Base-by-base conservation (phyloP, 176 grass and related monocot species). In the Typha latifolia region DNA sequence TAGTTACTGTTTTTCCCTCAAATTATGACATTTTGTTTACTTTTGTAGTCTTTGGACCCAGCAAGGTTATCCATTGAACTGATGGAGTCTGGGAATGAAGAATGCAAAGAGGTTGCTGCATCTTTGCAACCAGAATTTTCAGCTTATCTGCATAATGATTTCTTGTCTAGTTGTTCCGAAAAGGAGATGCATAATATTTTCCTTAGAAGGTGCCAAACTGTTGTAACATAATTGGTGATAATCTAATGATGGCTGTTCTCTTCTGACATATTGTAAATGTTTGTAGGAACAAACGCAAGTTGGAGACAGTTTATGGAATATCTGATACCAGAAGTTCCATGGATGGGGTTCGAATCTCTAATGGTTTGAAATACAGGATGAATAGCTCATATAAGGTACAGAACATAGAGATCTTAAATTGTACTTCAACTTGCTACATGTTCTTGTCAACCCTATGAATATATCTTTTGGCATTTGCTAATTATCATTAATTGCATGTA, bases 21-120 rank as follows among this genome's bases (percentile, higher is more conserved):
- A 15, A n/a, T 19, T 19, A 56, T 56, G 14, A 59, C 53, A 59
- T 11, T 59, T 59, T 19, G n/a, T 59, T 59, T 19, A 19, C 14
- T 59, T 59, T 12, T 59, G 1, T 59, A 59, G 53, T 59, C 20
- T 59, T 16, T 16, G 20, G n/a, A 59, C 71, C 48, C 48, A 62
- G 21, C 14, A 62, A 5, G 12, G 37, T 16, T 32, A 26, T 15
- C 67, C 32, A 75, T 77, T 47, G 69, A 62, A 18, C 57, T 49
- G 29, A 2, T 31, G 0, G 48, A 81, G 12, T 61, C 55, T 22
- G 69, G 31, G n/a, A 8, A 22, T n/a, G 57, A 73, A 14, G 51
- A 72, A 7, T 15, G 24, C 29, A 57, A 12, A 21, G 67, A 61
- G 61, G 32, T 24, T 18, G 15, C 1, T 3, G n/a, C 12, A 3